A percentile compares a stretch with the other conserved stretches of the same genome.
Evolutionary conservation across 1,284 basidiomycete genomes (phyloP).

Genomic region (Xanthoconium separans): DNA sequence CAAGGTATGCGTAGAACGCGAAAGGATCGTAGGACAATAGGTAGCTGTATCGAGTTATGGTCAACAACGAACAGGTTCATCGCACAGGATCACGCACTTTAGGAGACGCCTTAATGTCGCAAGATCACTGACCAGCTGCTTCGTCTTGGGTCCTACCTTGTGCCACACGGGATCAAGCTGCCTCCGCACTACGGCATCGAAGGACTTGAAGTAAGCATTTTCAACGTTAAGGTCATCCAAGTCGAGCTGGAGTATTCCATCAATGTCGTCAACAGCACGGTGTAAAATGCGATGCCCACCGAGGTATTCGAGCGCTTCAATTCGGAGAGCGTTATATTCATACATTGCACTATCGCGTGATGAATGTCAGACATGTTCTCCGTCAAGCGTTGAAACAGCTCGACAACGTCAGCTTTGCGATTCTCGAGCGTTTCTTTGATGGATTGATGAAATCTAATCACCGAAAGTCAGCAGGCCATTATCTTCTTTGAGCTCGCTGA

Average conservation of each 20-base stretch:
- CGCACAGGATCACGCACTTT: slow-evolving; percentile 46
- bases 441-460: slow-evolving; percentile 80
- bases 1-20: slow-evolving; percentile 89
- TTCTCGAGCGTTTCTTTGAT: slow-evolving; percentile 80
- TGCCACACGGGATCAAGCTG: slow-evolving; percentile 97
- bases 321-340: slow-evolving; percentile 89
- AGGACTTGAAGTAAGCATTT: slow-evolving; percentile 93
- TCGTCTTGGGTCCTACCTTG: slow-evolving; percentile 89
- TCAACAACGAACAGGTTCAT: not conserved
- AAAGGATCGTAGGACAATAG: slow-evolving; percentile 91
- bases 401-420: slow-evolving; percentile 88
- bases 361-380: slow-evolving; percentile 91
- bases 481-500: slow-evolving; percentile 32
- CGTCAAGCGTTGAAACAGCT: slow-evolving; percentile 87
- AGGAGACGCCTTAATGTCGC: slow-evolving; percentile 84
- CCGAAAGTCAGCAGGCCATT: not conserved
- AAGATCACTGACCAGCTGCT: slow-evolving; percentile 89
- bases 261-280: not conserved
- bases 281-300: slow-evolving; percentile 31
- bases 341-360: slow-evolving; percentile 90
- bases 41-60: slow-evolving; percentile 40
- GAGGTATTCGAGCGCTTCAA: slow-evolving; percentile 86
- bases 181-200: slow-evolving; percentile 86
- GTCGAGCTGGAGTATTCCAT: slow-evolving; percentile 64
- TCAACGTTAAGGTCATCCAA: slow-evolving; percentile 93